Evolutionary conservation across 1,284 basidiomycete genomes (phyloP).

Genomic region (Neolentinus lepideus): DNA sequence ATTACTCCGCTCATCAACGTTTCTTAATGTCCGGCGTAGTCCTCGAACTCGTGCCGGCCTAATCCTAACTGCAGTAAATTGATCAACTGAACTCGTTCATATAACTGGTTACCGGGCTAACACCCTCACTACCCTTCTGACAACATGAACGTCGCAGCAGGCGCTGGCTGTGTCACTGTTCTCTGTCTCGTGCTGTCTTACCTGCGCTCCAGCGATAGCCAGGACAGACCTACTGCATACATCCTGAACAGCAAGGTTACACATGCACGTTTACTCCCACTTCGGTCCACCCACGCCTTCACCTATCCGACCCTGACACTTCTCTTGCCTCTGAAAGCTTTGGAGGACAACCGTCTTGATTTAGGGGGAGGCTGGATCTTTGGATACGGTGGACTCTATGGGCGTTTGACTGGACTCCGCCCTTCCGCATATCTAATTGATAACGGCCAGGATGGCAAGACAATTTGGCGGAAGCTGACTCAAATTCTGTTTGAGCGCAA

Average conservation of each 20-base stretch:
- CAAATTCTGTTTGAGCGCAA: neutral
- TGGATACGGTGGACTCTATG: conserved; percentile 38
- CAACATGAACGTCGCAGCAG: neutral
- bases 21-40: no score
- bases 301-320: conserved; percentile 60
- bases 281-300: conserved; percentile 46
- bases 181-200: neutral
- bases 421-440: conserved; percentile 39
- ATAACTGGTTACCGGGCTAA: no score
- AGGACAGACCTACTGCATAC: conserved; percentile 25
- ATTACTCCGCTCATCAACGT: no score
- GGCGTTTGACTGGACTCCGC: conserved; percentile 40
- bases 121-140: neutral
- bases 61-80: no score
- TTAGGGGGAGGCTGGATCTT: conserved; percentile 43
- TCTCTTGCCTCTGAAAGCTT: conserved; percentile 48
- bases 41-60: no score
- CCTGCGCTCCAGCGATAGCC: neutral
- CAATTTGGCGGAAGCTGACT: conserved; percentile 34
- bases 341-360: conserved; percentile 48
- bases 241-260: conserved; percentile 47
- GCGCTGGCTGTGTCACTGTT: neutral
- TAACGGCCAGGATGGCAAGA: conserved; percentile 9
- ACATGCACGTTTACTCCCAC: conserved; percentile 53
- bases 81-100: no score